Conservation (phyloP, 352 stramenopile species). For the Globisporangium yorkense region DNA sequence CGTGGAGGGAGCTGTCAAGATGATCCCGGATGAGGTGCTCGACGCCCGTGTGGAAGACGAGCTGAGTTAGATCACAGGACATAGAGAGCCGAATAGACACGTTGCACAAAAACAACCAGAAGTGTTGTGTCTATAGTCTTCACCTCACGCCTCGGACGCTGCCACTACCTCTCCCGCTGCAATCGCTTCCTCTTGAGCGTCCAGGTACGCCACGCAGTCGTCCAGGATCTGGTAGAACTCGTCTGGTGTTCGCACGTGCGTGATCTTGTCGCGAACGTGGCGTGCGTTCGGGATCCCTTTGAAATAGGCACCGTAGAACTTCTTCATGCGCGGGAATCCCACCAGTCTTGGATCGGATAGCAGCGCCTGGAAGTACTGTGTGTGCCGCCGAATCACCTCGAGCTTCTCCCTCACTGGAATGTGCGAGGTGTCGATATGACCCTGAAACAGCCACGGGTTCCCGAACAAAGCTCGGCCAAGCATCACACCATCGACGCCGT, state of each 20-base stretch:
- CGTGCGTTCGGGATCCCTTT: slow-evolving; percentile 68
- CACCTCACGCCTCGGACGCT: not conserved
- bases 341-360: slow-evolving; percentile 36
- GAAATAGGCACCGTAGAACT: slow-evolving; percentile 73
- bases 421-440: slow-evolving; percentile 44
- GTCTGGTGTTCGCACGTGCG: slow-evolving; percentile 28
- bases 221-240: slow-evolving; percentile 61
- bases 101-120: not conserved
- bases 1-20: slow-evolving; percentile 63
- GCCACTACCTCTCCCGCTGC: not conserved
- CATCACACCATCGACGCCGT: slow-evolving; percentile 77
- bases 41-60: slow-evolving; percentile 68
- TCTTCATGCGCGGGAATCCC: slow-evolving; percentile 72
- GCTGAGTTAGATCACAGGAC: slow-evolving; percentile 12
- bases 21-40: slow-evolving; percentile 65
- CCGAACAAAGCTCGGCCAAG: slow-evolving; percentile 70
- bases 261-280: slow-evolving; percentile 56
- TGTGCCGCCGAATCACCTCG: slow-evolving; percentile 56
- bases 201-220: slow-evolving; percentile 34
- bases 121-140: not conserved
- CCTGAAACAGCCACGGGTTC: slow-evolving; percentile 80
- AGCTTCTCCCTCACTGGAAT: slow-evolving; percentile 46
- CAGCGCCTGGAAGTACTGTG: slow-evolving; percentile 61
- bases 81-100: slow-evolving; percentile 8
- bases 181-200: slow-evolving; percentile 13